phyloP scores from a whole-genome alignment of 371 early-diverging fungal genomes.

The Circinella umbellata region DNA sequence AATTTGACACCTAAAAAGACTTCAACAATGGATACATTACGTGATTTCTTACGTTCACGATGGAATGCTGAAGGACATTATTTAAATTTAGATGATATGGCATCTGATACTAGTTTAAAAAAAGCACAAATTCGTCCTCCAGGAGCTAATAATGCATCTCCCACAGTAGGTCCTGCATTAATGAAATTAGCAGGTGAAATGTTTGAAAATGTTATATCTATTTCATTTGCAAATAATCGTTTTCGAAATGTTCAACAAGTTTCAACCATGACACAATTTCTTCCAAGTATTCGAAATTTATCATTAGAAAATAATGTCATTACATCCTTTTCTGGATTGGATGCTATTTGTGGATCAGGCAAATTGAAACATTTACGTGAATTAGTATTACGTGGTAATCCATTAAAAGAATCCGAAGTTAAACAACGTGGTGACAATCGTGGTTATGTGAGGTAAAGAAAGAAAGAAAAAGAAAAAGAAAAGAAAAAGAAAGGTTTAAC shows the following conservation, averaged over 20 bases:
- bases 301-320: conserved; percentile 61
- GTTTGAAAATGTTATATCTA: conserved; percentile 53
- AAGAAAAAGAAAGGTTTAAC: not conserved
- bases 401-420: conserved; percentile 51
- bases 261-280: conserved; percentile 51
- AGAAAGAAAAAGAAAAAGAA: not conserved
- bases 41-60: conserved; percentile 50
- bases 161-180: conserved; percentile 63
- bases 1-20: conserved; percentile 19
- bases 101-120: conserved; percentile 53
- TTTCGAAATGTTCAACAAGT: conserved; percentile 56
- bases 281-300: conserved; percentile 60
- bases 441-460: conserved; percentile 30
- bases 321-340: conserved; percentile 49
- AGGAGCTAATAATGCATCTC: conserved; percentile 43
- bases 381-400: conserved; percentile 57
- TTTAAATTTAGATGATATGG: conserved; percentile 59
- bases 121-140: conserved; percentile 49
- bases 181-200: conserved; percentile 68
- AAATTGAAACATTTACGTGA: conserved; percentile 55
- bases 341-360: conserved; percentile 56
- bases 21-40: conserved; percentile 46
- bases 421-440: conserved; percentile 53
- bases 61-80: conserved; percentile 48
- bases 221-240: conserved; percentile 57